These are phyloP conservation scores for Neopestalotiopsis rosae DNA, from an alignment of 2,329 filamentous ascomycete species.

Conservation along the genomic window DNA sequence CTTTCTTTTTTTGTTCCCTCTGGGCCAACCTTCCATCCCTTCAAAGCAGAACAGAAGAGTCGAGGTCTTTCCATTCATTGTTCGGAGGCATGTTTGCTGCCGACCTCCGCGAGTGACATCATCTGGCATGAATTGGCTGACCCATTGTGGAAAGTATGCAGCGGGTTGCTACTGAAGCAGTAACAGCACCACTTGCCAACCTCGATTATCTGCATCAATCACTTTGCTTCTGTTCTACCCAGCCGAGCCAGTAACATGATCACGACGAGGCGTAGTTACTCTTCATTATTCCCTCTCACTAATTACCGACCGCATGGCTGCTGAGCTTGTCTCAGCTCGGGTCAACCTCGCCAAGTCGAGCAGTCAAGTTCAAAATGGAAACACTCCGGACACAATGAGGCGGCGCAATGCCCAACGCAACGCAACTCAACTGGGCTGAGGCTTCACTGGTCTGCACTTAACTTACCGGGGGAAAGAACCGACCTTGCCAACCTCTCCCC, in stretches of 20 bases:
- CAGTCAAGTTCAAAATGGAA: background rate
- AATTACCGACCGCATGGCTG: background rate
- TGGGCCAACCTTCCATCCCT: background rate
- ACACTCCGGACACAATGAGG: background rate
- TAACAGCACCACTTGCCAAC: no score
- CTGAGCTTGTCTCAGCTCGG: background rate
- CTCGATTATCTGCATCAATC: background rate
- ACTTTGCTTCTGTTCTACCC: background rate
- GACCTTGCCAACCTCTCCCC: background rate
- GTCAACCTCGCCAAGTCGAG: background rate
- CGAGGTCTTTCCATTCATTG: background rate
- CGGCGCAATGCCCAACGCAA: background rate
- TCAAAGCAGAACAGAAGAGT: background rate
- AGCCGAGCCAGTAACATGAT: background rate
- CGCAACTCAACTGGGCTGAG: background rate
- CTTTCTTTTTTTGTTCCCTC: background rate
- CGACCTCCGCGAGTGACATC: background rate
- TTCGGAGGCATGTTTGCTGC: background rate
- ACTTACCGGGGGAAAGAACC: background rate
- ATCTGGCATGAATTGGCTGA: background rate
- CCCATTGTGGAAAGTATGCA: background rate
- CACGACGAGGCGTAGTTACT: background rate
- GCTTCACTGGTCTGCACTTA: background rate
- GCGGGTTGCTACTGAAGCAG: background rate
- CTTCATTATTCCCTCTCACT: background rate